Evolutionary conservation across 2,329 filamentous ascomycete species (phyloP).

Genomic region (Pseudocercospora fijiensis): DNA sequence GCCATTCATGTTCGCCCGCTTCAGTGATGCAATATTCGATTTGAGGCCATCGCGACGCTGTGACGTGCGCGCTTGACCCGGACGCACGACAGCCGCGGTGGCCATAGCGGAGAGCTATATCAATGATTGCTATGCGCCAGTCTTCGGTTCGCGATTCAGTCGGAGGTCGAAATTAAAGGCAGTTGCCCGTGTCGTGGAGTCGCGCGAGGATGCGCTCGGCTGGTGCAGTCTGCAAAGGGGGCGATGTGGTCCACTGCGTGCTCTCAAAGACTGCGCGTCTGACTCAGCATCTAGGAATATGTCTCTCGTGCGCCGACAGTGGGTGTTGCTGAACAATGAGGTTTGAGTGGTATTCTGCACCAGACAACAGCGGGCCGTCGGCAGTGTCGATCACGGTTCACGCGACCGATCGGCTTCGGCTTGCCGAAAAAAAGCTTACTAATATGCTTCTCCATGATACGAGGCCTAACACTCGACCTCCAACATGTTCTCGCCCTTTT

Average conservation of each 20-base stretch:
- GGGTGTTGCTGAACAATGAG: neutral
- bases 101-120: slow-evolving; percentile 32
- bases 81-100: slow-evolving; percentile 36
- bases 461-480: too few relatives aligned
- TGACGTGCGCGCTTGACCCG: slow-evolving; percentile 41
- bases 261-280: neutral
- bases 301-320: neutral
- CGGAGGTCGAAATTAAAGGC: neutral
- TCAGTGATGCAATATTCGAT: neutral
- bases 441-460: neutral
- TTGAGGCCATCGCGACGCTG: slow-evolving; percentile 7
- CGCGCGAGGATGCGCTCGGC: neutral
- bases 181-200: neutral
- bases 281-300: neutral
- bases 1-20: neutral
- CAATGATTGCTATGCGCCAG: neutral
- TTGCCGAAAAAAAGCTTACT: neutral
- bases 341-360: neutral
- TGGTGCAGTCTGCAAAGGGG: neutral
- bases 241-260: neutral
- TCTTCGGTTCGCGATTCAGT: neutral
- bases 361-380: neutral
- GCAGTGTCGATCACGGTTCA: neutral
- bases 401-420: neutral
- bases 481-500: too few relatives aligned